These are phyloP conservation scores for Penicillium tannophilum DNA, from an alignment of 495 filamentous ascomycete species.

Conservation along the genomic window DNA sequence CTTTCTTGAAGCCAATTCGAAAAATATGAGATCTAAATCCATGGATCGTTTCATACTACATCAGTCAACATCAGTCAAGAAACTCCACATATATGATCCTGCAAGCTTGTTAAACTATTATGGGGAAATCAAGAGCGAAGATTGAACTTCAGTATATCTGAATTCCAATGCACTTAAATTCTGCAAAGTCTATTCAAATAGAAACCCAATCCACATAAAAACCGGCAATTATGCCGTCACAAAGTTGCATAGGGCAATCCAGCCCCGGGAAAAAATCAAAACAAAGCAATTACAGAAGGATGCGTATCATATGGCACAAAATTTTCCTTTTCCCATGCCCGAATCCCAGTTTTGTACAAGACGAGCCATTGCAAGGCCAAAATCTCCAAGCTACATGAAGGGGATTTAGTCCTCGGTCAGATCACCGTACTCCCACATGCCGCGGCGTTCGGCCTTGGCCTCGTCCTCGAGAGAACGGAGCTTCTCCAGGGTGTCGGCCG, in stretches of 20 bases:
- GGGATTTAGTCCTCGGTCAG: constrained; percentile 76
- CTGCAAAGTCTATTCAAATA: neutral
- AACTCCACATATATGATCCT: no score
- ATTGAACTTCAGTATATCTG: neutral
- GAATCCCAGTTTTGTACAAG: constrained; percentile 6
- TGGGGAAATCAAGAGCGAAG: neutral
- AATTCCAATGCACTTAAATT: neutral
- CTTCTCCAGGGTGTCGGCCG: constrained; percentile 64
- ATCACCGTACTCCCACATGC: constrained; percentile 99
- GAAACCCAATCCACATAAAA: neutral
- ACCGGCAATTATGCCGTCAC: neutral
- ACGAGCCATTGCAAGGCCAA: constrained; percentile 14
- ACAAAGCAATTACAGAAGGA: neutral
- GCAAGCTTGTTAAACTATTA: neutral
- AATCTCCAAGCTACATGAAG: constrained; percentile 14
- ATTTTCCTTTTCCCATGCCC: neutral
- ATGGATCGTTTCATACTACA: no score
- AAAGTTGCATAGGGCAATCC: neutral
- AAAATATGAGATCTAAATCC: no score
- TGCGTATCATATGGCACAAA: constrained; percentile 1
- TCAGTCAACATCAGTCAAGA: no score
- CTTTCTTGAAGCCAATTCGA: no score
- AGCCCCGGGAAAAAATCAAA: neutral
- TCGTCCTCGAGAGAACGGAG: constrained; percentile 68
- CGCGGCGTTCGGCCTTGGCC: constrained; percentile 75